These are phyloP conservation scores for Monilinia vaccinii-corymbosi DNA, from an alignment of 2,329 filamentous ascomycete species.

Conservation along the genomic window DNA sequence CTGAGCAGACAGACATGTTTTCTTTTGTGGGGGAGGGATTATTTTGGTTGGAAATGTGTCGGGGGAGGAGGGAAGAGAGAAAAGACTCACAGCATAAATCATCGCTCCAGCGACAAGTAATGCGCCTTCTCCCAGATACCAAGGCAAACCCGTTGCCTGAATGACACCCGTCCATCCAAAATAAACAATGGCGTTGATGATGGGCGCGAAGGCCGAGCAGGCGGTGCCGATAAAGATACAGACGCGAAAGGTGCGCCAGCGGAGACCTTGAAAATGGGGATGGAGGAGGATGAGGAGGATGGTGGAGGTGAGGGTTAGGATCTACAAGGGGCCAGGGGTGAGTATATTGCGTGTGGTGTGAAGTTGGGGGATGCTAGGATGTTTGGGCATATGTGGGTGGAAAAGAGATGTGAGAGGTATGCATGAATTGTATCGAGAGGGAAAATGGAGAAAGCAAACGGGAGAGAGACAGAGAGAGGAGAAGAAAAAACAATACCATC, in stretches of 20 bases:
- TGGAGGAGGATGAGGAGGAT: not conserved
- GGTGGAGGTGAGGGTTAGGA: not conserved
- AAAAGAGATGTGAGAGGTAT: no score
- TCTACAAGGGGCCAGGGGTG: no score
- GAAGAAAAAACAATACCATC: not conserved
- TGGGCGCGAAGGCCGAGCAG: not conserved
- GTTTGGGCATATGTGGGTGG: not conserved
- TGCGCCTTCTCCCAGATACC: slow-evolving; percentile 16
- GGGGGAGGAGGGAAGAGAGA: not conserved
- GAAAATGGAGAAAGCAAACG: no score
- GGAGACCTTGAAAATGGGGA: slow-evolving; percentile 1
- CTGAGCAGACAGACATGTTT: no score
- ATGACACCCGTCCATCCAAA: slow-evolving; percentile 4
- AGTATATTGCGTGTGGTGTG: no score
- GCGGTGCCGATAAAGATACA: slow-evolving; percentile 1
- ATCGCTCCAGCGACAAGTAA: slow-evolving; percentile 10
- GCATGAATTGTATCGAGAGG: no score
- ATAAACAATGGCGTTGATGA: slow-evolving; percentile 5
- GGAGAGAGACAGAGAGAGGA: not conserved
- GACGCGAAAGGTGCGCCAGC: slow-evolving; percentile 4
- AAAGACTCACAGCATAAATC: slow-evolving; percentile 9
- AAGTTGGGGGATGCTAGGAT: not conserved
- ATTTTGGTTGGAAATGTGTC: no score
- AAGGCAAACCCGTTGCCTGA: slow-evolving; percentile 13
- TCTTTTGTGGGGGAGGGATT: no score